Percentiles rank a stretch among this genome's conserved stretches.
Evolutionary conservation across 2,329 filamentous ascomycete species (phyloP).

Genomic region (Colletotrichum sublineola): DNA sequence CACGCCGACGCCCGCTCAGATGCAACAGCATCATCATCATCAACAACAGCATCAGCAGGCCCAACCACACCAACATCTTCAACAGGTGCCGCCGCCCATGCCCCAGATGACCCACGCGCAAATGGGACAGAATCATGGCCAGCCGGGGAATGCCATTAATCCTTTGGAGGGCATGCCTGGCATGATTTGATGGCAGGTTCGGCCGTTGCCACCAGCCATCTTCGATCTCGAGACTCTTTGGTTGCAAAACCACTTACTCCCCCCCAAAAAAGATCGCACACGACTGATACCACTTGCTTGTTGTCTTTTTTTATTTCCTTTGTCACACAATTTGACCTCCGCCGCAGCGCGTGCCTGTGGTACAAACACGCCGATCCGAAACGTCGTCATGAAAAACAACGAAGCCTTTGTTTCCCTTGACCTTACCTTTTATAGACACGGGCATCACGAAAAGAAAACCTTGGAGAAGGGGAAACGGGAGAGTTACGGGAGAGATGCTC

Average conservation of each 20-base stretch:
- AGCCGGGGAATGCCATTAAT: constrained; percentile 34
- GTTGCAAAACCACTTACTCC: background rate
- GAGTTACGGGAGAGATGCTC: background rate
- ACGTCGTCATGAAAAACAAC: constrained; percentile 39
- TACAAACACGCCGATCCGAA: background rate
- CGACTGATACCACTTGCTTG: constrained; percentile 37
- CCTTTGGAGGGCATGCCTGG: constrained; percentile 40
- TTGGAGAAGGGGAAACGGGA: constrained; percentile 14
- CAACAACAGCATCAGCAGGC: constrained; percentile 45
- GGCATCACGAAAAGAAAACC: constrained; percentile 27
- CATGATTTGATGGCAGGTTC: constrained; percentile 36
- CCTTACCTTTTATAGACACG: constrained; percentile 30
- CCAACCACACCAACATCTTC: constrained; percentile 45
- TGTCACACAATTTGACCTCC: constrained; percentile 27
- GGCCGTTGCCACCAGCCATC: background rate
- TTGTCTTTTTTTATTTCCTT: constrained; percentile 32
- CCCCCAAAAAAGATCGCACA: constrained; percentile 11
- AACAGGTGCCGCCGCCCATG: constrained; percentile 45
- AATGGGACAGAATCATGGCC: constrained; percentile 40
- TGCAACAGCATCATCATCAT: constrained; percentile 46
- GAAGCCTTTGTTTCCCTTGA: constrained; percentile 8
- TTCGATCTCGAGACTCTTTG: constrained; percentile 14
- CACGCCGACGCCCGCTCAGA: constrained; percentile 55
- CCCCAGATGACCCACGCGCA: constrained; percentile 38
- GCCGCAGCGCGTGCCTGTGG: constrained; percentile 37